These are phyloP conservation scores for Cyclostephanos invisitatus DNA, from an alignment of 108 stramenopile species.

Conservation along the genomic window DNA sequence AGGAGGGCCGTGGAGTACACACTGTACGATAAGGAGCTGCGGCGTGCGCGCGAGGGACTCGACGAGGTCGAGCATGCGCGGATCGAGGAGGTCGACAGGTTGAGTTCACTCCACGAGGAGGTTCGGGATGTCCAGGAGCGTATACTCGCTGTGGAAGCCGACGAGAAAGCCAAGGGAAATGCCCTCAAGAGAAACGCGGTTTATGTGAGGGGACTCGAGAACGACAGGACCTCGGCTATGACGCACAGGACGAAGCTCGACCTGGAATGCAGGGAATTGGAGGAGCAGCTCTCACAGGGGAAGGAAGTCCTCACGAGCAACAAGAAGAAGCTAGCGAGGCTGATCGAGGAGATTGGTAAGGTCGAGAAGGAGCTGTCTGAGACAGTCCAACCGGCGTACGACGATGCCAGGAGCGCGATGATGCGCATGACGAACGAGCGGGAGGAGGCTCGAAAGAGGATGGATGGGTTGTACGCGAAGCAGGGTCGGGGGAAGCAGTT, in stretches of 20 bases:
- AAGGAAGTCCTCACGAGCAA: conserved; percentile 58
- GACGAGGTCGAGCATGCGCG: conserved; percentile 84
- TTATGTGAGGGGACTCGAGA: conserved; percentile 58
- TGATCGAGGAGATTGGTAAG: conserved; percentile 59
- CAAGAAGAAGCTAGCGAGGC: conserved; percentile 56
- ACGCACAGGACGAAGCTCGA: conserved; percentile 65
- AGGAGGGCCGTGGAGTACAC: conserved; percentile 95
- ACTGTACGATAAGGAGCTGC: conserved; percentile 94
- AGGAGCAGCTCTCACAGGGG: conserved; percentile 57
- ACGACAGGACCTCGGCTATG: conserved; percentile 62
- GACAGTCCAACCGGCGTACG: conserved; percentile 65
- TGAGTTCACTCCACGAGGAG: conserved; percentile 63
- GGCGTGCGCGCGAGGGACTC: conserved; percentile 68
- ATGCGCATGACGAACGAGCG: conserved; percentile 59
- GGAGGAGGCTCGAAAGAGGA: conserved; percentile 58
- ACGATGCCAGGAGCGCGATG: conserved; percentile 55
- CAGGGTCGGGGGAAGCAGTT: conserved; percentile 93
- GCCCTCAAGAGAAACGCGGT: conserved; percentile 58
- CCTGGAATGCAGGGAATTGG: conserved; percentile 70
- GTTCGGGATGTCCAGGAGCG: conserved; percentile 64
- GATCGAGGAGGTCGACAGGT: conserved; percentile 55
- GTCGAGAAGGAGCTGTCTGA: conserved; percentile 55
- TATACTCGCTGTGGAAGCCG: conserved; percentile 63
- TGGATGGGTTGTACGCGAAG: conserved; percentile 89
- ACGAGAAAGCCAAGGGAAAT: conserved; percentile 57